Base-by-base conservation (phyloP, 1,284 basidiomycete species). In the Polyporus tsugae region DNA sequence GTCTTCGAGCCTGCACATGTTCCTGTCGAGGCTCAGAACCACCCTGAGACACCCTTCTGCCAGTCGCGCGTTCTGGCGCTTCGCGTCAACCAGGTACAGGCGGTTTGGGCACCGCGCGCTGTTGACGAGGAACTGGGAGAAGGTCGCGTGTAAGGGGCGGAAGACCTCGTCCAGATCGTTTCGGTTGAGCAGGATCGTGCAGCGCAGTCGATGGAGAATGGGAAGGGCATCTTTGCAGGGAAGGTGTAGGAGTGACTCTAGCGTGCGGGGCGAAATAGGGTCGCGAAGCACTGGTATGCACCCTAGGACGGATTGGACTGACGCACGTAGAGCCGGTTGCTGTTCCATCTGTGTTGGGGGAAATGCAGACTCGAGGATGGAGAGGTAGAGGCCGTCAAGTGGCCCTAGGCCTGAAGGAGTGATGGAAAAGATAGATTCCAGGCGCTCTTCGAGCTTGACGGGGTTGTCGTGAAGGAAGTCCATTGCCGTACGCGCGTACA, bases 71-170 rank as follows among this genome's bases (percentile, higher is more conserved):
- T 67, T 55, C 41, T 62, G 41, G 35, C 44, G 53, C 25, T 38
- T 25, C 13, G 60, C 19, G 25, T 70, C 63, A 41, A 72, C 66
- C 53, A 63, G 57, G 44, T 67, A 72, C n/a, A 49, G 22, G 15
- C 29, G 33, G n/a, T 67, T 64, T 2, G 65, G 63, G 63, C 68
- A 69, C 6, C 63, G 58, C 17, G 29, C 9, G 44, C 41, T 52
- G 60, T 53, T 59, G 61, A 69, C 25, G 38, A 72, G 63, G 41
- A 72, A 72, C 46, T 61, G 70, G 38, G 57, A 44, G 57, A 72
- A 67, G 39, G 68, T 67, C 35, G 59, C 67, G 36, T 69, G 67
- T 11, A 63, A 19, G 10, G 65, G 62, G 29, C 65, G 62, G 57
- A 69, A 58, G 25, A 36, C 22, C 4, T 29, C 59, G 33, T 65